Conservation (phyloP, 2,329 filamentous ascomycete genomes). For the Neofusicoccum parvum region DNA sequence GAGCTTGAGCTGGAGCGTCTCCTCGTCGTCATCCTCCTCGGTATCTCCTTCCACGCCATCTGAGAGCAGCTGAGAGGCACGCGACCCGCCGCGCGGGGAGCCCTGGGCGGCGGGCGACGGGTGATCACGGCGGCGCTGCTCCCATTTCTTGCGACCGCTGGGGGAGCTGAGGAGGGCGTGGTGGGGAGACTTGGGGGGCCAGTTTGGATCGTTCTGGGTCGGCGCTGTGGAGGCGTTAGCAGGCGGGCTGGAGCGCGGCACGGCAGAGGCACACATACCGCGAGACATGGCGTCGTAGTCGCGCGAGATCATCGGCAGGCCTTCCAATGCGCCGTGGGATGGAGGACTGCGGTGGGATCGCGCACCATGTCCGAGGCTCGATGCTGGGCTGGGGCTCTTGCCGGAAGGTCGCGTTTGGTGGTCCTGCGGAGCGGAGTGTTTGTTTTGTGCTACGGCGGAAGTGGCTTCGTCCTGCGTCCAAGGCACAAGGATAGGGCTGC, state of each 20-base stretch:
- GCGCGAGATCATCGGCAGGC: slow-evolving; percentile 45
- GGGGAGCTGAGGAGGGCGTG: slow-evolving; percentile 70
- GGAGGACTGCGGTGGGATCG: neutral
- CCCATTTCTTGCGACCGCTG: slow-evolving; percentile 74
- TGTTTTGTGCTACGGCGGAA: slow-evolving; percentile 20
- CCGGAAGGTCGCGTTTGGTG: neutral
- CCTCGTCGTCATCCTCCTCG: slow-evolving; percentile 75
- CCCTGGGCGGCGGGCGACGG: slow-evolving; percentile 59
- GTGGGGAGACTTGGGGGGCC: slow-evolving; percentile 65
- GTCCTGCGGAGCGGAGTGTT: slow-evolving; percentile 5
- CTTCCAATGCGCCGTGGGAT: slow-evolving; percentile 26
- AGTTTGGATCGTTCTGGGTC: slow-evolving; percentile 47
- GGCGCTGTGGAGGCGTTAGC: slow-evolving; percentile 25
- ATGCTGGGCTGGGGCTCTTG: neutral
- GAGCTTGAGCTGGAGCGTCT: slow-evolving; percentile 82
- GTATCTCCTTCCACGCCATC: slow-evolving; percentile 55
- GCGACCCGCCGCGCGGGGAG: slow-evolving; percentile 6
- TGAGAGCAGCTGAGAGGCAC: slow-evolving; percentile 13
- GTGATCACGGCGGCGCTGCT: slow-evolving; percentile 53
- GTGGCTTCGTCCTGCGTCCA: slow-evolving; percentile 16
- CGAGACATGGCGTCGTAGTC: slow-evolving; percentile 48
- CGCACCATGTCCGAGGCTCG: slow-evolving; percentile 18
- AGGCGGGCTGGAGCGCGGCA: neutral
- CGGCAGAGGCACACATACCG: slow-evolving; percentile 30
- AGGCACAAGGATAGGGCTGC: slow-evolving; percentile 20